phyloP scores from a whole-genome alignment of 805 yeast genomes.

The Wickerhamiella kurtzmanii region DNA sequence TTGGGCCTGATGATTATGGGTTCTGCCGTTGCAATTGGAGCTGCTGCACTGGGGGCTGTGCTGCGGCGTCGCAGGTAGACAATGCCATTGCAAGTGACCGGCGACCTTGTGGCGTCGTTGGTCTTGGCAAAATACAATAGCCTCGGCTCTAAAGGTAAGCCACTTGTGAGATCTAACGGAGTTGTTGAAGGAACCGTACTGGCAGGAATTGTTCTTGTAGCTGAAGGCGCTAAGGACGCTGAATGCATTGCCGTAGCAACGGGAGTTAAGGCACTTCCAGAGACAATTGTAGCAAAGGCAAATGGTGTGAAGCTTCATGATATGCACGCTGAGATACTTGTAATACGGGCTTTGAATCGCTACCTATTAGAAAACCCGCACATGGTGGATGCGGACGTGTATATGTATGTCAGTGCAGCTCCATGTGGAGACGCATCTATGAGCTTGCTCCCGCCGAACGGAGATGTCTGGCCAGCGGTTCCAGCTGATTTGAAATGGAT shows the following conservation, averaged over 20 bases:
- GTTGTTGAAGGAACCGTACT: slow-evolving; percentile 70
- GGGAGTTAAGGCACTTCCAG: slow-evolving; percentile 72
- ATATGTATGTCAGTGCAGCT: slow-evolving; percentile 14
- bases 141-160: slow-evolving; percentile 39
- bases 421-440: slow-evolving; percentile 30
- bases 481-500: slow-evolving; percentile 6
- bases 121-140: slow-evolving; percentile 18
- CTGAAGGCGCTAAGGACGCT: slow-evolving; percentile 14
- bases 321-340: slow-evolving; percentile 77
- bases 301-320: slow-evolving; percentile 67
- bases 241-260: slow-evolving; percentile 45
- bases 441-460: slow-evolving; percentile 38
- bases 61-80: slow-evolving; percentile 20
- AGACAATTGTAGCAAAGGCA: slow-evolving; percentile 30
- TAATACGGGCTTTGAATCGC: slow-evolving; percentile 56
- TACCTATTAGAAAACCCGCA: slow-evolving; percentile 28
- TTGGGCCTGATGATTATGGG: slow-evolving; percentile 80
- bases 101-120: slow-evolving; percentile 15
- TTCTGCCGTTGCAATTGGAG: slow-evolving; percentile 74
- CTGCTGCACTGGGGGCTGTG: slow-evolving; percentile 43
- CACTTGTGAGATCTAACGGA: slow-evolving; percentile 48
- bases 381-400: slow-evolving; percentile 9
- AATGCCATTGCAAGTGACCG: neutral
- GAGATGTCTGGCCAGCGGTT: slow-evolving; percentile 10
- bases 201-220: slow-evolving; percentile 48